Percentiles rank a stretch among this genome's conserved stretches.
These are phyloP conservation scores for Globisporangium orthogonon DNA, from an alignment of 352 stramenopile species.

Conservation along the genomic window DNA sequence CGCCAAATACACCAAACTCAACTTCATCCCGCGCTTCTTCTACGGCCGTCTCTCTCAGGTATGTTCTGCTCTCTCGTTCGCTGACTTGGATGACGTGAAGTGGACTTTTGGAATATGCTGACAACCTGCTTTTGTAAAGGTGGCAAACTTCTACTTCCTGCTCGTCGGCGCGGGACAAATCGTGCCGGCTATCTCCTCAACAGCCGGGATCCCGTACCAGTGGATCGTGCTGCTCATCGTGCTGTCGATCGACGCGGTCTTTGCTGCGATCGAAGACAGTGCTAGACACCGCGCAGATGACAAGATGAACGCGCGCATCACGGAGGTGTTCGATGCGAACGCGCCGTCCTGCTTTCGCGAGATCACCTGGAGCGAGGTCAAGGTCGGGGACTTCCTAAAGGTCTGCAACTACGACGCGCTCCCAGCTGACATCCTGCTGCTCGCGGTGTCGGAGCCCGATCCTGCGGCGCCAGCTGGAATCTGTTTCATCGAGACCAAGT, in stretches of 20 bases:
- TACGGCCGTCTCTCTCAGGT: constrained; percentile 75
- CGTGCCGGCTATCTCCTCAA: constrained; percentile 84
- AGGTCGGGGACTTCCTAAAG: constrained; percentile 82
- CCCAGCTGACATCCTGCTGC: constrained; percentile 72
- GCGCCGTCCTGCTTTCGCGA: constrained; percentile 38
- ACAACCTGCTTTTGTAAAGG: background rate
- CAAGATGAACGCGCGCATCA: constrained; percentile 74
- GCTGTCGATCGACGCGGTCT: constrained; percentile 80
- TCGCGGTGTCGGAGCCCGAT: constrained; percentile 67
- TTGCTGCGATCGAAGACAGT: constrained; percentile 81
- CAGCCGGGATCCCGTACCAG: constrained; percentile 75
- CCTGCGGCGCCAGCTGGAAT: constrained; percentile 57
- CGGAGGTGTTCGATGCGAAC: constrained; percentile 56
- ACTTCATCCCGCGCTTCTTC: constrained; percentile 83
- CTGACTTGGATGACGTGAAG: no score
- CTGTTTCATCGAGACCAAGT: constrained; percentile 87
- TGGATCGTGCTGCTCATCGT: constrained; percentile 84
- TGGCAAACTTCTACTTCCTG: constrained; percentile 89
- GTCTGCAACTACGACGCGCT: constrained; percentile 84
- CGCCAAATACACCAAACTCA: constrained; percentile 85
- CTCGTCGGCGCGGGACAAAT: constrained; percentile 82
- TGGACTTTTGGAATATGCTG: no score
- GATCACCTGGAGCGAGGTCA: constrained; percentile 51
- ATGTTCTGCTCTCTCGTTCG: no score
- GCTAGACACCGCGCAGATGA: constrained; percentile 65